These are phyloP conservation scores for Puccinellia tenuiflora DNA, from an alignment of 176 grass and related monocot genomes.

Conservation along the genomic window DNA sequence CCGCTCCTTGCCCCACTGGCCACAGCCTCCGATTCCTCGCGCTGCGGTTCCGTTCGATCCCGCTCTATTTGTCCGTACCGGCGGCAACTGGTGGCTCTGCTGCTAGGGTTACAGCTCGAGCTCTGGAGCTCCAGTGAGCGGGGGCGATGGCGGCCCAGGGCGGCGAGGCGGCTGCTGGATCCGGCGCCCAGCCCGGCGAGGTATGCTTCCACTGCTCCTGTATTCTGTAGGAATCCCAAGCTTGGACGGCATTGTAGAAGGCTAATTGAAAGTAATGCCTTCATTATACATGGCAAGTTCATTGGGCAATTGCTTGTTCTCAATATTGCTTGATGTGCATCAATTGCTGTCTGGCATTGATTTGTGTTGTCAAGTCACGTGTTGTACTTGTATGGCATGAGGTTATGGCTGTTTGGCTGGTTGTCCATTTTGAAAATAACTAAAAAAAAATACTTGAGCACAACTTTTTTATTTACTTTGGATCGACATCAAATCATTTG, in stretches of 20 bases:
- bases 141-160: conserved; percentile 46
- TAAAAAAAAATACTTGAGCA: neutral
- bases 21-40: neutral
- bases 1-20: neutral
- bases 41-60: neutral
- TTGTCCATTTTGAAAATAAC: neutral
- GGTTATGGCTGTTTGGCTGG: neutral
- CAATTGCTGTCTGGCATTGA: neutral
- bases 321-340: neutral
- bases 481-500: neutral
- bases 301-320: neutral
- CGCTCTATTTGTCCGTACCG: neutral
- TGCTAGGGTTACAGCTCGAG: conserved; percentile 6
- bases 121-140: neutral
- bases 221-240: neutral
- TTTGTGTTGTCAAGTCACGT: neutral
- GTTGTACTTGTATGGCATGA: neutral
- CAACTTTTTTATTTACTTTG: neutral
- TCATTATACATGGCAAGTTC: neutral
- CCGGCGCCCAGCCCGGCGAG: conserved; percentile 26
- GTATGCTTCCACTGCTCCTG: conserved; percentile 30
- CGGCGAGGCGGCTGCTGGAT: conserved; percentile 36
- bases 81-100: neutral
- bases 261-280: neutral
- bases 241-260: neutral